A percentile compares a stretch with the other conserved stretches of the same genome.
Conservation (phyloP, 768 basidiomycete species). For the Neoboletus brunneissimus region DNA sequence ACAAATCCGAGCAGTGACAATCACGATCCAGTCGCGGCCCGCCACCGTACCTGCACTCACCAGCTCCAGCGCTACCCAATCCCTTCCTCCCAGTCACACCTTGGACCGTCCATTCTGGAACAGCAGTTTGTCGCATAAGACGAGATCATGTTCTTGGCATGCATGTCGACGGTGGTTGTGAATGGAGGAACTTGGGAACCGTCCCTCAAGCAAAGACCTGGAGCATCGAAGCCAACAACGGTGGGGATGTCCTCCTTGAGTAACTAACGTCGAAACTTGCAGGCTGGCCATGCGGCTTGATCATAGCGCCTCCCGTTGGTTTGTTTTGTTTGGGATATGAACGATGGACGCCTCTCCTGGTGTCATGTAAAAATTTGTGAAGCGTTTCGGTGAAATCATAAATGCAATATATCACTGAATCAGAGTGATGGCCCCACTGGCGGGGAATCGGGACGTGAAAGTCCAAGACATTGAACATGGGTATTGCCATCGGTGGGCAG, state of each 20-base stretch:
- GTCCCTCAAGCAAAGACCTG: slow-evolving; percentile 19
- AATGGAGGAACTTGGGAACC: slow-evolving; percentile 44
- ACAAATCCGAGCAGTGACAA: too few relatives aligned
- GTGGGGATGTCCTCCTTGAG: slow-evolving; percentile 54
- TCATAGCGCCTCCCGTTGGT: slow-evolving; percentile 92
- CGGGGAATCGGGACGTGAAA: not conserved
- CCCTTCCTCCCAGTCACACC: slow-evolving; percentile 3
- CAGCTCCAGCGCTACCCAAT: not conserved
- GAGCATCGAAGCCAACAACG: slow-evolving; percentile 37
- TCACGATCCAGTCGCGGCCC: too few relatives aligned
- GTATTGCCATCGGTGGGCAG: too few relatives aligned
- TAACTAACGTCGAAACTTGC: slow-evolving; percentile 76
- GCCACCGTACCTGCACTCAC: too few relatives aligned
- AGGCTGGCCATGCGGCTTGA: slow-evolving; percentile 47
- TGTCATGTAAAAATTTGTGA: slow-evolving; percentile 66
- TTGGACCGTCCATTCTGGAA: not conserved
- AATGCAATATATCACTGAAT: not conserved
- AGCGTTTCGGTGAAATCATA: slow-evolving; percentile 41
- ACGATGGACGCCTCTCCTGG: slow-evolving; percentile 41
- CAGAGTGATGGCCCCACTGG: not conserved
- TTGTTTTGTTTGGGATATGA: slow-evolving; percentile 82
- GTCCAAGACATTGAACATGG: too few relatives aligned
- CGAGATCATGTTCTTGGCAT: slow-evolving; percentile 36
- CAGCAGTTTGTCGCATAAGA: slow-evolving; percentile 29
- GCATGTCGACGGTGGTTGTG: slow-evolving; percentile 41